Conservation (phyloP, 805 yeast species). For the Candida silvatica region DNA sequence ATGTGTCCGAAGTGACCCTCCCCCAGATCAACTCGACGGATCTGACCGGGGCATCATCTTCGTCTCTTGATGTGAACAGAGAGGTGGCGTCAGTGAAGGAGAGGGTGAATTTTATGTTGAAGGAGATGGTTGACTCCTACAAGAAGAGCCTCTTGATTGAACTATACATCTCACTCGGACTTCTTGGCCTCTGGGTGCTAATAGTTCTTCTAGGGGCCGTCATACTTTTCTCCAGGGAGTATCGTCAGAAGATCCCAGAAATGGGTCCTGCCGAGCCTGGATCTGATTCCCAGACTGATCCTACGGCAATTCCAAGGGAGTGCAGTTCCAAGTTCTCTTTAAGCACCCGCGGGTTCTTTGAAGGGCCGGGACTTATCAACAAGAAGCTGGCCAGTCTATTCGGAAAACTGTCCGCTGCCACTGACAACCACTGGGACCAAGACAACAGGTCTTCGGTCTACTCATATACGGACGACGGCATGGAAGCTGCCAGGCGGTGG, state of each 20-base stretch:
- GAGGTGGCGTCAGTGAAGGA: constrained; percentile 13
- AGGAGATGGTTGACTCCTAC: constrained; percentile 25
- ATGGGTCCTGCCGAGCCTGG: too few species aligned
- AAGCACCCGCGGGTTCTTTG: too few species aligned
- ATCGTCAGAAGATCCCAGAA: background rate
- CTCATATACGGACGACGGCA: too few species aligned
- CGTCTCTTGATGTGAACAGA: too few species aligned
- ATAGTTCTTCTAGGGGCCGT: constrained; percentile 25
- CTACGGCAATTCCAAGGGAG: too few species aligned
- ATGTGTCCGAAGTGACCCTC: constrained; percentile 47
- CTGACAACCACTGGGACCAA: too few species aligned
- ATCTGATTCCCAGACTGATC: too few species aligned
- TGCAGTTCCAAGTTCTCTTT: too few species aligned
- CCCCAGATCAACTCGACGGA: constrained; percentile 35
- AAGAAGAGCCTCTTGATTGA: constrained; percentile 33
- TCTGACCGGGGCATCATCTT: too few species aligned
- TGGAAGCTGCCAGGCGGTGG: too few species aligned
- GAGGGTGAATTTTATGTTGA: constrained; percentile 17
- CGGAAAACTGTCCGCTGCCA: too few species aligned
- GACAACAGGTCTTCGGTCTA: too few species aligned
- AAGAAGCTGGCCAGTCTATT: background rate
- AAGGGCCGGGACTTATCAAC: background rate
- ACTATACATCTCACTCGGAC: constrained; percentile 33
- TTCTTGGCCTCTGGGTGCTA: constrained; percentile 40
- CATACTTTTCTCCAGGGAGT: constrained; percentile 8